These are phyloP conservation scores for Aspergillus ochraceus DNA, from an alignment of 2,329 filamentous ascomycete genomes.

Conservation along the genomic window DNA sequence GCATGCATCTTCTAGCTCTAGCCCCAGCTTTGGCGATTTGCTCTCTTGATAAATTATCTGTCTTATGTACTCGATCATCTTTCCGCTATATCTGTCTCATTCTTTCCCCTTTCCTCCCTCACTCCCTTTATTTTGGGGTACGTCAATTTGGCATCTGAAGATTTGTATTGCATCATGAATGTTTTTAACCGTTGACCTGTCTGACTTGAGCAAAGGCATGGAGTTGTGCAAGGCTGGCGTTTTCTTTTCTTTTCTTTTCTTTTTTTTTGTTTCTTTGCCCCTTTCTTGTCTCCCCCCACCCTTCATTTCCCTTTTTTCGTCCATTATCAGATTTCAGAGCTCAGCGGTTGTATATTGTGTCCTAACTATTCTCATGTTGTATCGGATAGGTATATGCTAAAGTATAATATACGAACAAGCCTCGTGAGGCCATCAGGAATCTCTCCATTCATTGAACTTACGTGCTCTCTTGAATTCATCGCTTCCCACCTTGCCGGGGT, in stretches of 20 bases:
- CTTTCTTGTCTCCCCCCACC: slow-evolving; percentile 5
- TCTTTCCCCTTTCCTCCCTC: not conserved
- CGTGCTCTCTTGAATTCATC: not conserved
- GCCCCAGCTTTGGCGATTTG: slow-evolving; percentile 4
- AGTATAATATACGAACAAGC: slow-evolving; percentile 9
- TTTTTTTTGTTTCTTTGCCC: slow-evolving; percentile 1
- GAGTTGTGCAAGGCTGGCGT: slow-evolving; percentile 1
- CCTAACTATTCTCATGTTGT: slow-evolving; percentile 9
- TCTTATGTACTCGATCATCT: not conserved
- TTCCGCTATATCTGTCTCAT: not conserved
- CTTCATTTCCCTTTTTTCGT: slow-evolving; percentile 15
- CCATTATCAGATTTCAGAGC: slow-evolving; percentile 6
- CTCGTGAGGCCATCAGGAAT: not conserved
- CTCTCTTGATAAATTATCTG: not conserved
- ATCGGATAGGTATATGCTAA: slow-evolving; percentile 9
- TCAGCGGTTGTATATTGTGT: slow-evolving; percentile 1
- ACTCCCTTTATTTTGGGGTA: not conserved
- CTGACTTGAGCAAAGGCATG: not conserved
- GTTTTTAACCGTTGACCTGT: not conserved
- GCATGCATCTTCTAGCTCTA: slow-evolving; percentile 6
- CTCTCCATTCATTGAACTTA: not conserved
- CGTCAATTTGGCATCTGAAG: not conserved
- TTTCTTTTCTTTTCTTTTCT: not conserved
- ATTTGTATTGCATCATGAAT: not conserved
- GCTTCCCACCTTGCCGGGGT: not conserved